Conservation (phyloP, 371 early-diverging fungal species). For the Actinomortierella ambigua region DNA sequence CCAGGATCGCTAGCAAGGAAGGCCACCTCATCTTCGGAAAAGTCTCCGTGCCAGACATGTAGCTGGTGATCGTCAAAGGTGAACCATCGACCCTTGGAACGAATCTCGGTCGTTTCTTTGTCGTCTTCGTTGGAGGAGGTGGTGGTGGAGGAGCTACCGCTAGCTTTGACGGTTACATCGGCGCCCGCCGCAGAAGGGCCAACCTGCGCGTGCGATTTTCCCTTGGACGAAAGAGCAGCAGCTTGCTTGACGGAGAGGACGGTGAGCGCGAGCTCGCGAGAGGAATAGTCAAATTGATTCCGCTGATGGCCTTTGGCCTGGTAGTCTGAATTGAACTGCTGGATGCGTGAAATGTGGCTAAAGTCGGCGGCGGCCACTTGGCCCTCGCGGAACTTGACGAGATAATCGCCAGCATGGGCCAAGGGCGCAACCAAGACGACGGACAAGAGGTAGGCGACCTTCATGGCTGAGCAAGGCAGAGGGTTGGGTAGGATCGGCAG, state of each 20-base stretch:
- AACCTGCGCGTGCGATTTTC: too few species aligned
- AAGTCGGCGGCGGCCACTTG: neutral
- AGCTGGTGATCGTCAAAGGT: slow-evolving; percentile 36
- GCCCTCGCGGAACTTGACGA: slow-evolving; percentile 38
- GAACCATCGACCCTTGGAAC: slow-evolving; percentile 43
- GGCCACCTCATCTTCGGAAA: slow-evolving; percentile 31
- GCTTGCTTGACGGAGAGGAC: slow-evolving; percentile 28
- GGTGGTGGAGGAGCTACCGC: neutral
- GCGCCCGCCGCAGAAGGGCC: too few species aligned
- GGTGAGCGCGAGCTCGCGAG: slow-evolving; percentile 30
- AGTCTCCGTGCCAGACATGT: slow-evolving; percentile 45
- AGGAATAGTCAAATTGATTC: slow-evolving; percentile 22
- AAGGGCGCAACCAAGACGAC: slow-evolving; percentile 30
- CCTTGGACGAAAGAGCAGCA: too few species aligned
- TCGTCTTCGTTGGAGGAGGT: neutral
- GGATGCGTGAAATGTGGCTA: slow-evolving; percentile 8
- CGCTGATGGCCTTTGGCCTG: neutral
- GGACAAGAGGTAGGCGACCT: slow-evolving; percentile 25
- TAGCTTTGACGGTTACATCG: too few species aligned
- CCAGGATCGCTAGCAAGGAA: slow-evolving; percentile 25
- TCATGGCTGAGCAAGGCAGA: slow-evolving; percentile 18
- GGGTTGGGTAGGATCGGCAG: too few species aligned
- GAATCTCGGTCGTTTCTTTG: slow-evolving; percentile 12
- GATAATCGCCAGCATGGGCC: slow-evolving; percentile 36
- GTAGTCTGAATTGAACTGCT: neutral